Evolutionary conservation across 2,329 filamentous ascomycete species (phyloP).

Genomic region (Magnaporthiopsis incrustans): DNA sequence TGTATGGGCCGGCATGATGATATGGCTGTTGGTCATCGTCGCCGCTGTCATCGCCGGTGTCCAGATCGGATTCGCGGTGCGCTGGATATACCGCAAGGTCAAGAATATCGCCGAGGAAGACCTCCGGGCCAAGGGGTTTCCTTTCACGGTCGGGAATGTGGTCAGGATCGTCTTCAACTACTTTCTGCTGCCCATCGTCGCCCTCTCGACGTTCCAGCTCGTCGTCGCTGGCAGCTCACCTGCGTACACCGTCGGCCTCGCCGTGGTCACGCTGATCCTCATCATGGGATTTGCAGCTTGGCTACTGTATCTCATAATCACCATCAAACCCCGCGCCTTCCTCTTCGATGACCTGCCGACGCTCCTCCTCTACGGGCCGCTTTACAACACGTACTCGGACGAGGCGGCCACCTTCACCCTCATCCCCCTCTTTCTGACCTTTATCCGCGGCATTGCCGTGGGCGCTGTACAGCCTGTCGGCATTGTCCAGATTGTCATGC

Average conservation of each 20-base stretch:
- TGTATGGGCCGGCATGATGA: conserved; percentile 88
- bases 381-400: conserved; percentile 97
- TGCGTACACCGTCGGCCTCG: conserved; percentile 63
- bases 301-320: conserved; percentile 73
- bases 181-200: conserved; percentile 78
- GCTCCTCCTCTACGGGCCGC: conserved; percentile 78
- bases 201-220: conserved; percentile 85
- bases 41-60: conserved; percentile 58
- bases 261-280: conserved; percentile 64
- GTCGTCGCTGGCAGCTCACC: conserved; percentile 65
- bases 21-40: conserved; percentile 79
- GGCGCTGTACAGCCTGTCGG: conserved; percentile 89
- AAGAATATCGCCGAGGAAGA: conserved; percentile 75
- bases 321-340: conserved; percentile 72
- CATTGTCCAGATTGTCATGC: conserved; percentile 82
- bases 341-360: conserved; percentile 92
- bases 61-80: conserved; percentile 67
- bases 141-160: conserved; percentile 72
- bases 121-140: conserved; percentile 81
- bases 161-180: conserved; percentile 88
- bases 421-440: conserved; percentile 75
- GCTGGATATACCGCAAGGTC: conserved; percentile 68
- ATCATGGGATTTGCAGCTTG: conserved; percentile 69
- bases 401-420: conserved; percentile 85
- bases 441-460: conserved; percentile 81